These are phyloP conservation scores for Verticillium tricorpus DNA, from an alignment of 2,329 filamentous ascomycete genomes.

Conservation along the genomic window DNA sequence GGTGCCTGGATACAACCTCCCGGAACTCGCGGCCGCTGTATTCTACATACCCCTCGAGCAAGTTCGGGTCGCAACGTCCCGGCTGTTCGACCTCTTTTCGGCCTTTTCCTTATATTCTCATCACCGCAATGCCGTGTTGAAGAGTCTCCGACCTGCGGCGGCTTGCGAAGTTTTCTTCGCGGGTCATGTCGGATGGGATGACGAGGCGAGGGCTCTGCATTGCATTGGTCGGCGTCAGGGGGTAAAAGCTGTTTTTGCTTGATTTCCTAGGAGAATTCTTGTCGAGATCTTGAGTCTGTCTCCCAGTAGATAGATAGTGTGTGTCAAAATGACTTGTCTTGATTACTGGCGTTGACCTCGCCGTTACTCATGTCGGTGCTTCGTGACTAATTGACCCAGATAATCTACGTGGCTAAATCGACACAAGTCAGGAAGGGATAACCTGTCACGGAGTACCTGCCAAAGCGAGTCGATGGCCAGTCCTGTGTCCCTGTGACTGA, in stretches of 20 bases:
- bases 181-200: slow-evolving; percentile 39
- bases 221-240: slow-evolving; percentile 46
- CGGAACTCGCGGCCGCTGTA: background rate
- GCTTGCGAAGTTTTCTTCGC: slow-evolving; percentile 31
- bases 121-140: slow-evolving; percentile 28
- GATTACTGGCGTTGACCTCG: background rate
- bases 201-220: slow-evolving; percentile 41
- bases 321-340: background rate
- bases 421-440: too few species aligned
- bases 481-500: too few species aligned
- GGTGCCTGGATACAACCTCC: background rate
- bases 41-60: slow-evolving; percentile 1
- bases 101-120: background rate
- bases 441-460: background rate
- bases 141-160: slow-evolving; percentile 44
- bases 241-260: slow-evolving; percentile 28
- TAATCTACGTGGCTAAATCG: too few species aligned
- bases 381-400: too few species aligned
- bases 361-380: too few species aligned
- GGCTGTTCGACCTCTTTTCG: background rate
- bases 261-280: slow-evolving; percentile 9
- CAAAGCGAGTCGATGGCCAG: background rate
- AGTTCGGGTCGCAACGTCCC: background rate
- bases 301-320: slow-evolving; percentile 1
- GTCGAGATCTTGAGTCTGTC: background rate